Evolutionary conservation across 257 asterid species (phyloP).

Genomic region (Solanum peruvianum): DNA sequence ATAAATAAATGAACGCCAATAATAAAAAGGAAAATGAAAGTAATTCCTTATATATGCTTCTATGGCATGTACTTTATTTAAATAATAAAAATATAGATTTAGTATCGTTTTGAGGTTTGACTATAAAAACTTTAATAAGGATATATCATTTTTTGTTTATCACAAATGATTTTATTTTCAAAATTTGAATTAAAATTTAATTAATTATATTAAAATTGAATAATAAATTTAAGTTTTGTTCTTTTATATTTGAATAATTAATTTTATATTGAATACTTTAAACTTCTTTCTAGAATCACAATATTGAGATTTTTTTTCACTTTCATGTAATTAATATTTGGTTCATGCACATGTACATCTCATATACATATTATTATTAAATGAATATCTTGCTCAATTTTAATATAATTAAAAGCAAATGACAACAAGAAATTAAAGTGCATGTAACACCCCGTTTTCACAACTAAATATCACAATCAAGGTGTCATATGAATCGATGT

Average conservation of each 20-base stretch:
- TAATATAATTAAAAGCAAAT: neutral
- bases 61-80: neutral
- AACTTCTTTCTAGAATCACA: neutral
- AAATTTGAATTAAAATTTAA: neutral
- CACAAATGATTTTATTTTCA: neutral
- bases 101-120: neutral
- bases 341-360: neutral
- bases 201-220: neutral
- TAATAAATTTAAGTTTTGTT: neutral
- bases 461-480: neutral
- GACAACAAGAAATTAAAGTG: neutral
- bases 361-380: neutral
- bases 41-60: neutral
- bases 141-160: neutral
- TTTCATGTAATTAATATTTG: neutral
- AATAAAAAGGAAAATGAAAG: neutral
- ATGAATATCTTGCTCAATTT: neutral
- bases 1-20: neutral
- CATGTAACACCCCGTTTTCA: neutral
- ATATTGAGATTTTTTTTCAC: neutral
- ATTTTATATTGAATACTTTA: neutral
- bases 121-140: accelerated
- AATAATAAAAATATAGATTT: neutral
- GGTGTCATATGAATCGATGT: neutral
- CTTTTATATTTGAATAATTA: neutral